Evolutionary conservation across 176 grass and related monocot genomes (phyloP).

Genomic region (Stipa capillata): DNA sequence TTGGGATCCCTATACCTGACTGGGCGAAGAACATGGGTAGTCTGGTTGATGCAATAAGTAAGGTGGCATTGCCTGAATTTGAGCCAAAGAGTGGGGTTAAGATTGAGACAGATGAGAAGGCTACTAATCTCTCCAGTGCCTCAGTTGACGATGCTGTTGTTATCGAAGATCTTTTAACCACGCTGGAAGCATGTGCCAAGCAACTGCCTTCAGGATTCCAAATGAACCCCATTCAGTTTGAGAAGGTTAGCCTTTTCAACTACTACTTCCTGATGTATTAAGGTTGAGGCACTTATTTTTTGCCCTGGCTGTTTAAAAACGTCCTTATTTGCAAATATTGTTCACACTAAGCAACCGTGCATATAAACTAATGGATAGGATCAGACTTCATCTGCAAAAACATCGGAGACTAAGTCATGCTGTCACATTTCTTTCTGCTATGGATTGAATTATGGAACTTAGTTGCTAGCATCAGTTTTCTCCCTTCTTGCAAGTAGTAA

Average conservation of each 20-base stretch:
- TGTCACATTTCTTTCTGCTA: background rate
- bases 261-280: background rate
- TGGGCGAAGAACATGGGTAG: constrained; percentile 41
- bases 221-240: constrained; percentile 71
- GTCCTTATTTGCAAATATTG: background rate
- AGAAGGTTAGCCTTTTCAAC: constrained; percentile 43
- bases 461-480: background rate
- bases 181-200: constrained; percentile 52
- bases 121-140: constrained; percentile 32
- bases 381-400: constrained; percentile 2
- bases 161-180: constrained; percentile 57
- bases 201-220: constrained; percentile 46
- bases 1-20: constrained; percentile 54
- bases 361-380: background rate
- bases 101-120: constrained; percentile 58
- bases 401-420: background rate
- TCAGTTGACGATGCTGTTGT: constrained; percentile 51
- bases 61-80: constrained; percentile 54
- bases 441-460: background rate
- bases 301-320: background rate
- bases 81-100: constrained; percentile 47
- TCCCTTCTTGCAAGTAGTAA: constrained; percentile 1
- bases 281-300: background rate
- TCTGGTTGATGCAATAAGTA: constrained; percentile 39
- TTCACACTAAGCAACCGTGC: background rate